Conservation (phyloP, 495 filamentous ascomycete species). For the Hypoxylon lenormandii region DNA sequence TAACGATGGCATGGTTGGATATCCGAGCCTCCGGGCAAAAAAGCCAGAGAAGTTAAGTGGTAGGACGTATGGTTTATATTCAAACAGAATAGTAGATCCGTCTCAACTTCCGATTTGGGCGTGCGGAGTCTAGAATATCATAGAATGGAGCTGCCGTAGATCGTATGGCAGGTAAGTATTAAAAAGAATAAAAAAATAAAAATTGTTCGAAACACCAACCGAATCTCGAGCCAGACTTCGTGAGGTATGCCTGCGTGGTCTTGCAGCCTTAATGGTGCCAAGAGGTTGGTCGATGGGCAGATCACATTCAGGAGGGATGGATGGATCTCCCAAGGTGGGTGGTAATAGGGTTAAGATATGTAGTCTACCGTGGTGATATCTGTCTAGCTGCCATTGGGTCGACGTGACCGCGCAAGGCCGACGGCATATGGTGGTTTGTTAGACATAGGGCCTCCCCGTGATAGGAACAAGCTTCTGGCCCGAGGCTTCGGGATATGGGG, state of each 20-base stretch:
- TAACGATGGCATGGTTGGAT: conserved; percentile 36
- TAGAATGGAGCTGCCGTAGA: background rate
- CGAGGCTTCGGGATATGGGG: conserved; percentile 27
- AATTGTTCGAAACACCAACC: conserved; percentile 34
- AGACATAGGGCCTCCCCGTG: conserved; percentile 5
- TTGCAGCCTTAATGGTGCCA: conserved; percentile 32
- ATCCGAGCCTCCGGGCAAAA: conserved; percentile 6
- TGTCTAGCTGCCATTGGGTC: conserved; percentile 44
- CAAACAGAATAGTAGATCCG: conserved; percentile 6
- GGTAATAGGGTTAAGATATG: conserved; percentile 24
- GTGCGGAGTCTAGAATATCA: conserved; percentile 18
- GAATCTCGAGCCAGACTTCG: conserved; percentile 28
- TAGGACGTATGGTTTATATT: conserved; percentile 31
- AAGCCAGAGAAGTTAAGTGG: conserved; percentile 22
- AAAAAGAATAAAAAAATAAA: conserved; percentile 6
- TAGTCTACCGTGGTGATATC: conserved; percentile 35
- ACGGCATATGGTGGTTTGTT: conserved; percentile 27
- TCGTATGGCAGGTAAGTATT: too few species aligned
- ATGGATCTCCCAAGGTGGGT: conserved; percentile 12
- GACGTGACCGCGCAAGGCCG: conserved; percentile 27
- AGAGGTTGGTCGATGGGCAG: conserved; percentile 37
- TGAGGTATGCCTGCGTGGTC: conserved; percentile 14
- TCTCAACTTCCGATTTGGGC: conserved; percentile 33
- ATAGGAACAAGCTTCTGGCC: conserved; percentile 16
- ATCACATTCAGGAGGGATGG: conserved; percentile 27